Evolutionary conservation across 2,329 filamentous ascomycete genomes (phyloP), one percentile per base, ranked within the genome.

Genomic region (Dactylellina sp.): DNA sequence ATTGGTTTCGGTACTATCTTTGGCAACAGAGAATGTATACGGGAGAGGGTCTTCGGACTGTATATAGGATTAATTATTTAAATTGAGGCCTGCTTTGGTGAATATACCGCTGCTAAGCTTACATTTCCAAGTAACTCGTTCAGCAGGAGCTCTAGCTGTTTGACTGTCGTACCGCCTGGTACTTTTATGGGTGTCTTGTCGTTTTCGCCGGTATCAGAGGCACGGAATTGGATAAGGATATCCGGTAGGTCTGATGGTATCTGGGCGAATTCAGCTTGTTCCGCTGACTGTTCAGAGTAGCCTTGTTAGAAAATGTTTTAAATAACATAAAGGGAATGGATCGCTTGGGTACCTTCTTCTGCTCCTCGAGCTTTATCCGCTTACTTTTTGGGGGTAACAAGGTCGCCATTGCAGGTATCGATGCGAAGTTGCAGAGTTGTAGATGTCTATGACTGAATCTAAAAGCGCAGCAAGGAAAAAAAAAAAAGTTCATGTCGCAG

Each of bases 11-110:
- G 75, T 56, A 49, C 66, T 76, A 12, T 78, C 63, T 49, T 76
- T 75, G 46, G 77, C 76, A 35, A 79, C 76, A 39, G 77, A 76
- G 70, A 79, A 79, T 32, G 76, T 79, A 56, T 79, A 78, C 5
- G 77, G 77, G 4, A 78, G 68, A 16, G 75, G 75, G 61, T 79
- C 76, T 28, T 79, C 76, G 59, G 78, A 76, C 77, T 79, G 18
- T n/a, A 25, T 24, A 39, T 28, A 22, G 40, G n/a, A n/a, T n/a
- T 14, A 28, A 56, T 46, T 32, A 6, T 39, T 32, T 35, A 44
- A 22, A n/a, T 22, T 22, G n/a, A 9, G n/a, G n/a, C n/a, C 9
- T 32, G 60, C 50, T 64, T 37, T 49, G 4, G 7, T 11, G 16
- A 6, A 32, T 18, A 20, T 12, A 22, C 35, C 6, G 47, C 7